phyloP scores from a whole-genome alignment of 495 filamentous ascomycete genomes.

The Endocarpon pusillum region DNA sequence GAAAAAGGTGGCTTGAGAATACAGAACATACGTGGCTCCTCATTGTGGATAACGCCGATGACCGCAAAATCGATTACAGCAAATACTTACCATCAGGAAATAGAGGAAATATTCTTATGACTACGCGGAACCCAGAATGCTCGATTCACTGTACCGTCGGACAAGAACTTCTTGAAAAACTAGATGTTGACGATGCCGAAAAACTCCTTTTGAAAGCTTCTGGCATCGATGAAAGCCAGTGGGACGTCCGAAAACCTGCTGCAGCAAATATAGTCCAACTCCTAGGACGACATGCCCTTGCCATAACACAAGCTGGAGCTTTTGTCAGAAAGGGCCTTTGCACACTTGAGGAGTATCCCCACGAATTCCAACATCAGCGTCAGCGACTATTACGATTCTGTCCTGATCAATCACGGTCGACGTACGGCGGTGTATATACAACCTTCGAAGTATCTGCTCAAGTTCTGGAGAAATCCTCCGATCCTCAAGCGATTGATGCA shows the following conservation, averaged over 20 bases:
- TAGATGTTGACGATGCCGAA: slow-evolving; percentile 17
- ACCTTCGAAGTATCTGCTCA: slow-evolving; percentile 18
- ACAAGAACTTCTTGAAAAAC: slow-evolving; percentile 15
- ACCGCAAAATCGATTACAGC: slow-evolving; percentile 11
- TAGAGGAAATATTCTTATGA: slow-evolving; percentile 22
- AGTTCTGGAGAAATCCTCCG: slow-evolving; percentile 9
- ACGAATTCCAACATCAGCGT: not conserved
- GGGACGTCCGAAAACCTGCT: too few relatives aligned
- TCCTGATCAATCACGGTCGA: not conserved
- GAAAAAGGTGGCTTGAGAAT: slow-evolving; percentile 11
- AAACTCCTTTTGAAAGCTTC: slow-evolving; percentile 17
- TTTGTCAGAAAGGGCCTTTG: slow-evolving; percentile 14
- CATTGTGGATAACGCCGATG: slow-evolving; percentile 28
- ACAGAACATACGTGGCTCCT: slow-evolving; percentile 18
- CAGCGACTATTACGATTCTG: not conserved
- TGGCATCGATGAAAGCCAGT: too few relatives aligned
- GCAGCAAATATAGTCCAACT: slow-evolving; percentile 11
- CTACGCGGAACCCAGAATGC: slow-evolving; percentile 21
- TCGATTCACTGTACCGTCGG: slow-evolving; percentile 17
- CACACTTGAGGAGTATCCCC: slow-evolving; percentile 15
- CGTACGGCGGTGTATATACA: slow-evolving; percentile 2
- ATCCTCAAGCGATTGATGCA: slow-evolving; percentile 16
- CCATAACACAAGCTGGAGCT: slow-evolving; percentile 21
- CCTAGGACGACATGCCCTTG: slow-evolving; percentile 24
- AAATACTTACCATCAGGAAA: slow-evolving; percentile 20